These are phyloP conservation scores for Aureobasidium pullulans DNA, from an alignment of 2,329 filamentous ascomycete genomes.

Conservation along the genomic window DNA sequence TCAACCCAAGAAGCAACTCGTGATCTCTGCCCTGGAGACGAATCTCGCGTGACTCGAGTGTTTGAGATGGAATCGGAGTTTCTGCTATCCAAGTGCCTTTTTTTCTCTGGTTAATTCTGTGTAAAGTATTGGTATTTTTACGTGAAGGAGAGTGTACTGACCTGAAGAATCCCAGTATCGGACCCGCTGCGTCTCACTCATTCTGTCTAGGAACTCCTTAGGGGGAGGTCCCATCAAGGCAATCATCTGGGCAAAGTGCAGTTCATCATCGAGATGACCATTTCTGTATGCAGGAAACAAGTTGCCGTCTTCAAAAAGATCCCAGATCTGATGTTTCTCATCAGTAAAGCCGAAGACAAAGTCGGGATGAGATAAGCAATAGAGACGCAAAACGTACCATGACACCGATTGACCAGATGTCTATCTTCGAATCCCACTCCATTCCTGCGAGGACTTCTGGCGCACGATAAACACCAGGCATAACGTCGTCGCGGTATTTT, in stretches of 20 bases:
- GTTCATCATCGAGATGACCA: constrained; percentile 21
- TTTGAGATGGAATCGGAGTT: neutral
- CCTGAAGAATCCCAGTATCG: constrained; percentile 23
- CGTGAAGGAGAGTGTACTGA: constrained; percentile 14
- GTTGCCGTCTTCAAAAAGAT: constrained; percentile 29
- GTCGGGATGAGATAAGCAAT: too few species aligned
- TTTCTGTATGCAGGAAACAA: constrained; percentile 25
- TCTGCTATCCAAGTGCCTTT: constrained; percentile 6
- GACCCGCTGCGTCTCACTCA: constrained; percentile 21
- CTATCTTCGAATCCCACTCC: constrained; percentile 29
- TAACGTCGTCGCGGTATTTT: constrained; percentile 19
- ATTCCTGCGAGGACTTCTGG: constrained; percentile 32
- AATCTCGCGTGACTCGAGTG: neutral
- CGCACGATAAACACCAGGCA: constrained; percentile 32
- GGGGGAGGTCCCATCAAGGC: constrained; percentile 33
- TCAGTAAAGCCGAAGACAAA: neutral
- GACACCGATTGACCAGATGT: constrained; percentile 33
- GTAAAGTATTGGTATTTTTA: neutral
- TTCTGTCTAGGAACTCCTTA: constrained; percentile 25
- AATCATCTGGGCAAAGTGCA: constrained; percentile 26
- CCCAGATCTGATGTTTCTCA: constrained; percentile 26
- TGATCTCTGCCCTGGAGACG: constrained; percentile 18
- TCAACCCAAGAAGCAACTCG: constrained; percentile 25
- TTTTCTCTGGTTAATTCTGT: neutral
- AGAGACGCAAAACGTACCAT: constrained; percentile 22